Percentiles rank a stretch among this genome's conserved stretches.
Conservation (phyloP, 176 grass and related monocot genomes). For the Raddia distichophylla region DNA sequence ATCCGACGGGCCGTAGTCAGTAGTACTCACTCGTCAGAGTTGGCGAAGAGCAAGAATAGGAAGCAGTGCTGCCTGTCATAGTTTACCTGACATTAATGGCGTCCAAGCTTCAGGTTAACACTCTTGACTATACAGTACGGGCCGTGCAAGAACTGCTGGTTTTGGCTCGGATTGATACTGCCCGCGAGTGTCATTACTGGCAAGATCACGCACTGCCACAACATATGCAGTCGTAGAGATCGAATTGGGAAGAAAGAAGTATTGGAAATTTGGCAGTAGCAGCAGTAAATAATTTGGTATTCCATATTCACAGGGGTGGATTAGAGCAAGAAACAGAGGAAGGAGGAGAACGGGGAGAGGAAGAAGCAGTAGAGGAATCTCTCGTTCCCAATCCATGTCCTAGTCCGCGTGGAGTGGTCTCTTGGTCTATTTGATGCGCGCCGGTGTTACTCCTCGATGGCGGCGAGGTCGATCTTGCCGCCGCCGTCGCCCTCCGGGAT, state of each 20-base stretch:
- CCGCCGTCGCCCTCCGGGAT: conserved; percentile 49
- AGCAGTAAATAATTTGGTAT: neutral
- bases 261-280: neutral
- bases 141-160: neutral
- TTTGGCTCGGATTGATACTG: neutral
- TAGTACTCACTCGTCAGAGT: no score
- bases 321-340: neutral
- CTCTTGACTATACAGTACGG: neutral
- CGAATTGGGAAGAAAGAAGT: neutral
- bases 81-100: neutral
- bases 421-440: neutral
- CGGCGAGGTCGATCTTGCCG: conserved; percentile 35
- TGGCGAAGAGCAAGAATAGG: neutral
- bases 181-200: neutral
- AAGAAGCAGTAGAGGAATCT: neutral
- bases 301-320: conserved; percentile 36
- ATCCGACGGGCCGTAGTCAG: no score
- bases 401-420: neutral
- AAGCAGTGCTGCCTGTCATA: no score
- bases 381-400: neutral
- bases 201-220: neutral
- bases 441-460: conserved; percentile 35
- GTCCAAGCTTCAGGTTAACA: neutral
- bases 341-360: neutral
- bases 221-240: neutral